phyloP scores from a whole-genome alignment of 2,329 filamentous ascomycete genomes.

The Cercospora beticola region DNA sequence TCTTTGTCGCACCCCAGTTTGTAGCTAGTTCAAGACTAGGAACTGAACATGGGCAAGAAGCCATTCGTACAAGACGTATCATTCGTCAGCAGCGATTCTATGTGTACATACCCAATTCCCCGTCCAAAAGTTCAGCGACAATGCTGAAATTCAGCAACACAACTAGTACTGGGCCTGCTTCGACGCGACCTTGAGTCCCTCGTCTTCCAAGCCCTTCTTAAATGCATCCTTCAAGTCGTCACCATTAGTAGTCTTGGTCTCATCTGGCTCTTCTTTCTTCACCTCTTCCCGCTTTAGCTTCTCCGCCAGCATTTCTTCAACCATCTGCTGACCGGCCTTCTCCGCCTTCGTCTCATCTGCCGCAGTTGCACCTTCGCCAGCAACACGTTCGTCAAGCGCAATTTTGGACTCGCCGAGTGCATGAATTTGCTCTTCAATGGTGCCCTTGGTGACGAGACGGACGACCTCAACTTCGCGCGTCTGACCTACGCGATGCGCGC shows the following conservation, averaged over 20 bases:
- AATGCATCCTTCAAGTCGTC: conserved; percentile 46
- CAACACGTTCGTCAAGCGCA: conserved; percentile 75
- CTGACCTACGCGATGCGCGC: conserved; percentile 92
- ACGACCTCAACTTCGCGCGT: conserved; percentile 87
- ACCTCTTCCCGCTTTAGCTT: conserved; percentile 37
- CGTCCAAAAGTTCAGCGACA: not conserved
- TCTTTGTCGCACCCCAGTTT: not conserved
- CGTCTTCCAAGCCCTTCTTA: conserved; percentile 43
- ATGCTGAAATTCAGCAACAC: not conserved
- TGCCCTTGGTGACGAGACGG: conserved; percentile 73
- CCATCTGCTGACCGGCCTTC: conserved; percentile 38
- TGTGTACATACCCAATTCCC: conserved; percentile 2
- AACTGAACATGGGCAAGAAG: not conserved
- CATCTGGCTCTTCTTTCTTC: conserved; percentile 19
- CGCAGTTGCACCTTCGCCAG: conserved; percentile 53
- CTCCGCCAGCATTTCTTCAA: conserved; percentile 45
- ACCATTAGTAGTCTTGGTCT: not conserved
- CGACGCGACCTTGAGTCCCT: conserved; percentile 42
- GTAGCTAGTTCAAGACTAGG: not conserved
- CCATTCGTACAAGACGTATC: not conserved
- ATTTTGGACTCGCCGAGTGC: conserved; percentile 90
- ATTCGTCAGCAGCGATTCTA: not conserved
- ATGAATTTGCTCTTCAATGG: conserved; percentile 92
- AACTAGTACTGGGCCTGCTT: conserved; percentile 31
- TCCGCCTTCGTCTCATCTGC: conserved; percentile 46